Percentiles rank a stretch among this genome's conserved stretches.
Evolutionary conservation across 2,329 filamentous ascomycete genomes (phyloP).

Genomic region (Aspergillus flavus): DNA sequence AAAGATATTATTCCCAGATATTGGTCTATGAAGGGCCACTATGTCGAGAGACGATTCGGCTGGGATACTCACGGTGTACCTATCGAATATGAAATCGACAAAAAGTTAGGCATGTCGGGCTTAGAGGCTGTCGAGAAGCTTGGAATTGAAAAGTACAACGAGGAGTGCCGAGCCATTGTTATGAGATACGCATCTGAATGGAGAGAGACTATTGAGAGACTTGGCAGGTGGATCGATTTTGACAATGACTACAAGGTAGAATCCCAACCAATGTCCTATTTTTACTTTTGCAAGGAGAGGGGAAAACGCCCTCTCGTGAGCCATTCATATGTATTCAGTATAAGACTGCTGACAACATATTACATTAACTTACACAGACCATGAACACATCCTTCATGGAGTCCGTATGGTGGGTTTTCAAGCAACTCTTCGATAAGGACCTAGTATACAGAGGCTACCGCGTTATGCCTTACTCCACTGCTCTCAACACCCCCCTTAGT

Average conservation of each 20-base stretch:
- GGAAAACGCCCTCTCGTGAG: neutral
- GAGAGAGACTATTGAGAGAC: conserved; percentile 81
- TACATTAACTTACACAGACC: conserved; percentile 55
- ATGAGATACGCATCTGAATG: conserved; percentile 89
- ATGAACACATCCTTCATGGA: conserved; percentile 98
- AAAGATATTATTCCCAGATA: conserved; percentile 97
- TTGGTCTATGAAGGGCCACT: conserved; percentile 95
- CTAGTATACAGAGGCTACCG: conserved; percentile 86
- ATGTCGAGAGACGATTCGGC: conserved; percentile 89
- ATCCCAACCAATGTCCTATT: neutral
- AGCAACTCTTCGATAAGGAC: conserved; percentile 86
- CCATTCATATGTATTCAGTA: neutral
- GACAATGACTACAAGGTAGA: conserved; percentile 91
- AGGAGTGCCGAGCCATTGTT: conserved; percentile 87
- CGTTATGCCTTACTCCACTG: conserved; percentile 95
- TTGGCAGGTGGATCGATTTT: conserved; percentile 96
- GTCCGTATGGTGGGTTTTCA: conserved; percentile 95
- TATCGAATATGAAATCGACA: conserved; percentile 97
- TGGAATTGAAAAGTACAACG: conserved; percentile 87
- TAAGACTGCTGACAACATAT: neutral
- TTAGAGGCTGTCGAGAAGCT: conserved; percentile 84
- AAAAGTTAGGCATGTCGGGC: conserved; percentile 86
- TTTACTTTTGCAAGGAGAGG: neutral
- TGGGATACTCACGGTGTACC: conserved; percentile 96
- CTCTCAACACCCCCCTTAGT: conserved; percentile 82